Conservation (phyloP, 1,139 yeast species). For the Geotrichum armillariae region DNA sequence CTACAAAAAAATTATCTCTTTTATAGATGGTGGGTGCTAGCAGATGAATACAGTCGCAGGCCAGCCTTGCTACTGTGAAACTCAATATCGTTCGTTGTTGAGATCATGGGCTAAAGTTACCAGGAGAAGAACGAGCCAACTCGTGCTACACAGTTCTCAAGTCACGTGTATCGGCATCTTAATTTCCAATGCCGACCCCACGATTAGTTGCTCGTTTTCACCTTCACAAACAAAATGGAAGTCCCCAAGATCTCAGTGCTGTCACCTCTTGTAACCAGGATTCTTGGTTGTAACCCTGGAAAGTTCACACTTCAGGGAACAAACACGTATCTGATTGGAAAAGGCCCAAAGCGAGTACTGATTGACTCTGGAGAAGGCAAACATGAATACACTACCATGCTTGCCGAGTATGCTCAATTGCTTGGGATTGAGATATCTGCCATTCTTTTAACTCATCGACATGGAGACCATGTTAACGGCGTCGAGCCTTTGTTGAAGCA, state of each 20-base stretch:
- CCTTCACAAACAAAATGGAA: not conserved
- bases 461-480: slow-evolving; percentile 42
- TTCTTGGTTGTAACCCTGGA: slow-evolving; percentile 44
- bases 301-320: slow-evolving; percentile 44
- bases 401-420: slow-evolving; percentile 30
- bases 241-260: slow-evolving; percentile 36
- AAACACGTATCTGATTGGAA: slow-evolving; percentile 43
- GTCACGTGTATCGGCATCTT: no score
- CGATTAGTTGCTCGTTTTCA: no score
- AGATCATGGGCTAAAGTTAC: no score
- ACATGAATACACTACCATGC: slow-evolving; percentile 33
- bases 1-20: not conserved
- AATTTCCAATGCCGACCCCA: no score
- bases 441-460: slow-evolving; percentile 43
- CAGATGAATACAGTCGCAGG: not conserved
- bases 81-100: not conserved
- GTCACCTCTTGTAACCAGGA: slow-evolving; percentile 40
- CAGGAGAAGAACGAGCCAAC: no score
- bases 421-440: slow-evolving; percentile 34
- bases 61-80: not conserved
- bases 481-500: slow-evolving; percentile 27
- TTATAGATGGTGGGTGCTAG: not conserved
- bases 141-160: no score
- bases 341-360: slow-evolving; percentile 37
- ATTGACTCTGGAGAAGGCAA: slow-evolving; percentile 44